These are phyloP conservation scores for Elaeis oleifera DNA, from an alignment of 202 grass and related monocot genomes.

Conservation along the genomic window DNA sequence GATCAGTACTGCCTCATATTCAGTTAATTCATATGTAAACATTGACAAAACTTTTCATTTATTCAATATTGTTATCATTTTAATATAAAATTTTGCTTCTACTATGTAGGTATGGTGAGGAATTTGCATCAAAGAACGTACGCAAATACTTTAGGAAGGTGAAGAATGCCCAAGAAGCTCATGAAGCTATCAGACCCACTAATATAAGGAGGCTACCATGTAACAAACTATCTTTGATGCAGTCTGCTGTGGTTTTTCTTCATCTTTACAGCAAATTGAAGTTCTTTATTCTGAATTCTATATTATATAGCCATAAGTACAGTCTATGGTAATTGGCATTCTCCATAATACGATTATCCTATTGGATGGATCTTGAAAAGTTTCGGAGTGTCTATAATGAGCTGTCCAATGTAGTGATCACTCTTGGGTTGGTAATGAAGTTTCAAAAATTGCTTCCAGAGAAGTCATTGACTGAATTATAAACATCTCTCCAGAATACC, in stretches of 20 bases:
- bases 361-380: background rate
- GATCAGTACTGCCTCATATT: too few relatives aligned
- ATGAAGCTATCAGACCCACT: constrained; percentile 97
- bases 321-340: too few relatives aligned
- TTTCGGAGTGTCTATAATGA: background rate
- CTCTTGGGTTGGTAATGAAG: too few relatives aligned
- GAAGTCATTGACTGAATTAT: too few relatives aligned
- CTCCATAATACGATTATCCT: too few relatives aligned
- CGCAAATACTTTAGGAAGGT: constrained; percentile 84
- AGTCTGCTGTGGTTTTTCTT: background rate
- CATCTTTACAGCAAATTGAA: too few relatives aligned
- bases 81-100: background rate
- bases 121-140: constrained; percentile 52
- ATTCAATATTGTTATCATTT: constrained; percentile 23
- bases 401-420: background rate
- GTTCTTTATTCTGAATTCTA: too few relatives aligned
- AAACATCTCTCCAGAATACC: too few relatives aligned
- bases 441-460: too few relatives aligned
- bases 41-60: background rate
- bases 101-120: constrained; percentile 50
- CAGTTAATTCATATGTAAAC: too few relatives aligned
- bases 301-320: too few relatives aligned
- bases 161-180: constrained; percentile 99
- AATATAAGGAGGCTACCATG: constrained; percentile 90
- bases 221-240: constrained; percentile 38